A percentile compares a stretch with the other conserved stretches of the same genome.
Conservation (phyloP, 176 grass and related monocot species). For the Dendrocalamus sinicus region DNA sequence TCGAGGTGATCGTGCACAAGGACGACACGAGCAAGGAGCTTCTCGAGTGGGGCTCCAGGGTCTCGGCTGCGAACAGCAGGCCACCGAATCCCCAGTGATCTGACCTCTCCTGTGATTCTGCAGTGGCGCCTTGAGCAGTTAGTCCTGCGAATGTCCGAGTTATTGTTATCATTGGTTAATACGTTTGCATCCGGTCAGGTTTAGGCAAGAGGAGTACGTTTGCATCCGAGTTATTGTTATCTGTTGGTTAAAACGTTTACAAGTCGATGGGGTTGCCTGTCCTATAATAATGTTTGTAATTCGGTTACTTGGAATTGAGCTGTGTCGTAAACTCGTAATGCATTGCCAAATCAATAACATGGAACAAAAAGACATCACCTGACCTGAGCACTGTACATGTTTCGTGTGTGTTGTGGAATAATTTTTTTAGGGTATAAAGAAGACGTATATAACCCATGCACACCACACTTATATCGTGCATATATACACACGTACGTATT, state of each 20-base stretch:
- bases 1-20: slow-evolving; percentile 74
- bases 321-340: background rate
- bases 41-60: slow-evolving; percentile 77
- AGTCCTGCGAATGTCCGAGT: background rate
- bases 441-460: no score
- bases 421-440: no score
- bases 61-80: slow-evolving; percentile 69
- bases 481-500: no score
- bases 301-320: background rate
- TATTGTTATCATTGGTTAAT: background rate
- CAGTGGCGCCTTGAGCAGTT: background rate
- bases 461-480: no score
- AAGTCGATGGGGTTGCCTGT: background rate
- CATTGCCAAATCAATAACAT: slow-evolving; percentile 12
- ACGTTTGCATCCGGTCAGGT: background rate
- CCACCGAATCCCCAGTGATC: slow-evolving; percentile 64
- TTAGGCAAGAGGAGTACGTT: background rate
- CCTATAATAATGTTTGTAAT: background rate
- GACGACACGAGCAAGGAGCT: slow-evolving; percentile 79
- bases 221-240: background rate
- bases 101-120: background rate
- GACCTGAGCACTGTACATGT: background rate
- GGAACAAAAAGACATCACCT: background rate
- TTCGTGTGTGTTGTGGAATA: background rate
- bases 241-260: background rate